phyloP scores from a whole-genome alignment of 768 basidiomycete genomes.

The Lentinula raphanica region DNA sequence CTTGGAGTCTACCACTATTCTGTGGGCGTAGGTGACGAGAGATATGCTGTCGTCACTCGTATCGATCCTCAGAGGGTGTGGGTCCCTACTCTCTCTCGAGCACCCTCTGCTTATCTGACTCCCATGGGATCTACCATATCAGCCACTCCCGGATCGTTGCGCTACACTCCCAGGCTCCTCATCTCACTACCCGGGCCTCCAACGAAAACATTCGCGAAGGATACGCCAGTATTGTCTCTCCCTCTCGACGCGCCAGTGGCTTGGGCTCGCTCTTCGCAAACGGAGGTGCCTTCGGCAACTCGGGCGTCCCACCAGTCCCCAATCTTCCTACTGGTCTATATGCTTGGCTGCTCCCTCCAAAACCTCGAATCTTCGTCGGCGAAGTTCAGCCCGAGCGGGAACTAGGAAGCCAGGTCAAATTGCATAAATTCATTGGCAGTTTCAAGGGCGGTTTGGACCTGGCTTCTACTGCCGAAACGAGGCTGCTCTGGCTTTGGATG shows the following conservation, averaged over 20 bases:
- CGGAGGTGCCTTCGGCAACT: conserved; percentile 39
- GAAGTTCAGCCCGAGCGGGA: too few species aligned
- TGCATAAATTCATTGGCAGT: too few species aligned
- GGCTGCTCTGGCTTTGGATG: too few species aligned
- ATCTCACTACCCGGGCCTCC: conserved; percentile 73
- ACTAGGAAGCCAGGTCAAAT: too few species aligned
- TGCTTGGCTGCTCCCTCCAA: too few species aligned
- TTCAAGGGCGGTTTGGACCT: too few species aligned
- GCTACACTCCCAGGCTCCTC: conserved; percentile 77
- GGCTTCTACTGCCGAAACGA: too few species aligned
- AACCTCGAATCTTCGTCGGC: too few species aligned
- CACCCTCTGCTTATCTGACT: conserved; percentile 75
- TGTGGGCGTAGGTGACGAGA: conserved; percentile 86
- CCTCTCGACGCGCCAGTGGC: conserved; percentile 69
- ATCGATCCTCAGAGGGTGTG: conserved; percentile 76
- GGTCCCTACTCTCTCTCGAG: conserved; percentile 67
- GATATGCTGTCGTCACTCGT: conserved; percentile 91
- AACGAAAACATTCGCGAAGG: conserved; percentile 86
- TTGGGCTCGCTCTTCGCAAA: conserved; percentile 69
- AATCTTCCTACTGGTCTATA: conserved; percentile 63
- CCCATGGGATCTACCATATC: conserved; percentile 39
- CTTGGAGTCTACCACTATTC: conserved; percentile 93
- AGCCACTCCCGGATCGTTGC: conserved; percentile 51
- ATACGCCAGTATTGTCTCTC: conserved; percentile 82
- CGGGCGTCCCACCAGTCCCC: conserved; percentile 71